phyloP scores from a whole-genome alignment of 805 yeast species.

The Candida takata region DNA sequence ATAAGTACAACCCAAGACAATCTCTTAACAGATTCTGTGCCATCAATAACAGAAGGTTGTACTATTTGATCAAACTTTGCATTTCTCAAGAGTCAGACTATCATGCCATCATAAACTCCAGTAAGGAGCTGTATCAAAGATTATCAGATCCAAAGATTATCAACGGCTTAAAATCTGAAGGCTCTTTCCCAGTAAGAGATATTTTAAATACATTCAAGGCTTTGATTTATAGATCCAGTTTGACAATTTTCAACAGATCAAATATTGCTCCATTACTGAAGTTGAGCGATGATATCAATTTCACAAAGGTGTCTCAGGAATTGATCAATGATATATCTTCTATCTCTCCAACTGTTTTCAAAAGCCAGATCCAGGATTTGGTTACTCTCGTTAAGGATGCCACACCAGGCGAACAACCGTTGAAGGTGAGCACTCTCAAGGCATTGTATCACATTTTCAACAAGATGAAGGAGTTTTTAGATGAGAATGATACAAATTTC shows the following conservation, averaged over 20 bases:
- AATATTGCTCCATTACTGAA: conserved; percentile 51
- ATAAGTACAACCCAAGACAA: conserved; percentile 37
- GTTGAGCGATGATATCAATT: conserved; percentile 26
- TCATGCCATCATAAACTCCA: conserved; percentile 49
- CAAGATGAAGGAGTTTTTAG: conserved; percentile 41
- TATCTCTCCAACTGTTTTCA: conserved; percentile 57
- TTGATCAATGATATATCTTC: conserved; percentile 53
- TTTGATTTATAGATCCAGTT: conserved; percentile 54
- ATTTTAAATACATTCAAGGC: conserved; percentile 49
- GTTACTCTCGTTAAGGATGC: conserved; percentile 30
- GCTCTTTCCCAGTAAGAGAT: conserved; percentile 37
- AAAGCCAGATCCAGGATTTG: conserved; percentile 48
- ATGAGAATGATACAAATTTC: conserved; percentile 35
- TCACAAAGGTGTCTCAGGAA: conserved; percentile 38
- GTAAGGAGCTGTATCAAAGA: conserved; percentile 55
- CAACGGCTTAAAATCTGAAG: conserved; percentile 26
- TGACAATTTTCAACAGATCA: conserved; percentile 56
- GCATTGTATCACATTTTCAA: conserved; percentile 54
- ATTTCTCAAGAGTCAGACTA: conserved; percentile 53
- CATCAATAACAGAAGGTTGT: conserved; percentile 52
- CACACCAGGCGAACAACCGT: conserved; percentile 17
- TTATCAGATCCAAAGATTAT: conserved; percentile 46
- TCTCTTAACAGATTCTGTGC: conserved; percentile 47
- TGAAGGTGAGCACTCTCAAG: conserved; percentile 35
- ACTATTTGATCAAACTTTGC: conserved; percentile 48